Evolutionary conservation across 352 stramenopile genomes (phyloP).

Genomic region (Stramenopiles sp.): DNA sequence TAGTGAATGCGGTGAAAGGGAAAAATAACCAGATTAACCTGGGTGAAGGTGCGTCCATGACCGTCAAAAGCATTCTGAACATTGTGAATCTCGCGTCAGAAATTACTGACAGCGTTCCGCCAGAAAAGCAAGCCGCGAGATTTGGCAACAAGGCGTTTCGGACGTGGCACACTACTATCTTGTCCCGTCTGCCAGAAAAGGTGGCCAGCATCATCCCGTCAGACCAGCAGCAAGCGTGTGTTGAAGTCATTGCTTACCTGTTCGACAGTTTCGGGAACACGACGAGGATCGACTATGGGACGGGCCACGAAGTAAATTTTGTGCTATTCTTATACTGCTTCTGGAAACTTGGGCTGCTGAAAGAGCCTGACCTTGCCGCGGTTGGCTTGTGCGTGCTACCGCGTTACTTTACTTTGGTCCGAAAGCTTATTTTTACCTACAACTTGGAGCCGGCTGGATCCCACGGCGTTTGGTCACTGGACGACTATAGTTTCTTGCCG

Average conservation of each 20-base stretch:
- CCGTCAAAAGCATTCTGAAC: too few relatives aligned
- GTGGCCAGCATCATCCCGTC: conserved; percentile 18
- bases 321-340: conserved; percentile 65
- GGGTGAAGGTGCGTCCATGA: too few relatives aligned
- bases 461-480: conserved; percentile 93
- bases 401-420: conserved; percentile 77
- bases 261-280: conserved; percentile 87
- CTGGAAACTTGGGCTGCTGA: conserved; percentile 69
- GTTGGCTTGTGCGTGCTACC: conserved; percentile 67
- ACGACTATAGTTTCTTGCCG: conserved; percentile 95
- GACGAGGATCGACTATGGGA: conserved; percentile 93
- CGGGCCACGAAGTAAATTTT: conserved; percentile 93
- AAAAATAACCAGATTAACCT: too few relatives aligned
- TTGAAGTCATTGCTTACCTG: conserved; percentile 81
- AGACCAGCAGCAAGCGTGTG: conserved; percentile 37
- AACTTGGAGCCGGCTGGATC: conserved; percentile 94
- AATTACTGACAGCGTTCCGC: too few relatives aligned
- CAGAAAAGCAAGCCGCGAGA: conserved; percentile 71
- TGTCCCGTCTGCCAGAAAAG: background rate
- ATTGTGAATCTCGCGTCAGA: too few relatives aligned
- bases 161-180: conserved; percentile 40
- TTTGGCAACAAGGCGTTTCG: conserved; percentile 85
- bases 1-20: too few relatives aligned
- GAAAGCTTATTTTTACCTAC: conserved; percentile 81
- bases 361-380: conserved; percentile 46